Base-by-base conservation (phyloP, 768 basidiomycete species). In the Termitomyces sp. region DNA sequence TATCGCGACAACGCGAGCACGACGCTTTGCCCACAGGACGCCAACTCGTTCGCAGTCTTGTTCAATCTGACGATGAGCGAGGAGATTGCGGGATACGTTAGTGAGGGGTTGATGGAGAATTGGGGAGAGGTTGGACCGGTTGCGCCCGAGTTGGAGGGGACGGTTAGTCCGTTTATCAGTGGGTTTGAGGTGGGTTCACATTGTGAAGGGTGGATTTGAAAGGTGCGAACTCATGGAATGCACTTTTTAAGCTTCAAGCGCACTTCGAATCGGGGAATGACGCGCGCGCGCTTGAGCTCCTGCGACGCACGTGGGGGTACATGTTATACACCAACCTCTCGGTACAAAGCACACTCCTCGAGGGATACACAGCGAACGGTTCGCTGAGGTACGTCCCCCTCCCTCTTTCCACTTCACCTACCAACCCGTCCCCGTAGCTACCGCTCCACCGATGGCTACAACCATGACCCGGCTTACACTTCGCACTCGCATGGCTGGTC, bases 401-500 rank as follows among this genome's bases (percentile, higher is more conserved):
- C 10, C 30, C 30, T 37, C 10, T 11, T 14, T 23, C 11, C 4
- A 21, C 38, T 17, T 49, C 52, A 23, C 37, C 21, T 9, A 10
- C 19, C 15, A 43, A 6, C 44, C 6, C 7, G 11, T 26, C 33
- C 42, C 30, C 28, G 0, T 50, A 79, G 81, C 28, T 83, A 83
- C 60, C 80, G 83, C 19, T 75, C 73, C 2, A 73, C 80, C 59
- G 65, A 67, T 19, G 83, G 83, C 5, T 84, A 84, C 69, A 79
- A 80, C 65, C 73, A 77, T 65, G 83, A 84, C 61, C 71, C 80
- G 0, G 73, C 82, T 0, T 84, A 83, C 65, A 83, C 80, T 8
- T 80, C 78, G n/a, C 82, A 83, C 62, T 68, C 80, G 1, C 83
- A 84, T 60, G 82, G 82, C 5, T 84, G 83, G 83, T 79, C 77